Evolutionary conservation across 2,329 filamentous ascomycete genomes (phyloP).

Genomic region (Herpotrichia juniperi): DNA sequence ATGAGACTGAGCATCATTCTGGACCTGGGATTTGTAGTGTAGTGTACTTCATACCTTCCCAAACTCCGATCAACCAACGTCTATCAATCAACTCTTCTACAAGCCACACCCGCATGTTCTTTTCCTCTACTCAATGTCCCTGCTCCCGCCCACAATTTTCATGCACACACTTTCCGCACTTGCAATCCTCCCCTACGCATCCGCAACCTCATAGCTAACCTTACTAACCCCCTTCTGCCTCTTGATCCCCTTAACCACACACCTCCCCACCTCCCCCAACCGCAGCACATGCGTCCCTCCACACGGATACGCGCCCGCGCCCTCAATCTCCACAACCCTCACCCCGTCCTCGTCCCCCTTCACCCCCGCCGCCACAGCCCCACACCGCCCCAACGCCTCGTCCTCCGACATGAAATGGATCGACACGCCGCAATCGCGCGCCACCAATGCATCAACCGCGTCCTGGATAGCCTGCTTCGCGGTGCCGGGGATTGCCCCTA

Average conservation of each 20-base stretch:
- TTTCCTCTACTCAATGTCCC: background rate
- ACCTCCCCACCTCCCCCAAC: slow-evolving; percentile 64
- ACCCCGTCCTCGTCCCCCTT: slow-evolving; percentile 45
- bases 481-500: slow-evolving; percentile 66
- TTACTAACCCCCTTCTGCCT: slow-evolving; percentile 68
- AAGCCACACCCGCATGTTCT: too few relatives aligned
- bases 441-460: slow-evolving; percentile 65
- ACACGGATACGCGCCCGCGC: slow-evolving; percentile 73
- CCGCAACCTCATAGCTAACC: slow-evolving; percentile 55
- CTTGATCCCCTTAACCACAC: slow-evolving; percentile 70
- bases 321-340: slow-evolving; percentile 71
- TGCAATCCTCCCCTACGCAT: slow-evolving; percentile 17
- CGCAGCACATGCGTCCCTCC: slow-evolving; percentile 74
- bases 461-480: slow-evolving; percentile 60
- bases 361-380: slow-evolving; percentile 57
- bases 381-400: slow-evolving; percentile 56
- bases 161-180: too few relatives aligned
- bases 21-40: background rate
- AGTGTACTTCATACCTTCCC: background rate
- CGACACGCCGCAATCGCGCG: slow-evolving; percentile 44
- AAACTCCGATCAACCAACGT: background rate
- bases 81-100: too few relatives aligned
- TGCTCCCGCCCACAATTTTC: too few relatives aligned
- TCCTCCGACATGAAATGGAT: slow-evolving; percentile 72
- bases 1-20: background rate